Evolutionary conservation across 345 rosid genomes (phyloP).

Genomic region (Eucalyptus sp.): DNA sequence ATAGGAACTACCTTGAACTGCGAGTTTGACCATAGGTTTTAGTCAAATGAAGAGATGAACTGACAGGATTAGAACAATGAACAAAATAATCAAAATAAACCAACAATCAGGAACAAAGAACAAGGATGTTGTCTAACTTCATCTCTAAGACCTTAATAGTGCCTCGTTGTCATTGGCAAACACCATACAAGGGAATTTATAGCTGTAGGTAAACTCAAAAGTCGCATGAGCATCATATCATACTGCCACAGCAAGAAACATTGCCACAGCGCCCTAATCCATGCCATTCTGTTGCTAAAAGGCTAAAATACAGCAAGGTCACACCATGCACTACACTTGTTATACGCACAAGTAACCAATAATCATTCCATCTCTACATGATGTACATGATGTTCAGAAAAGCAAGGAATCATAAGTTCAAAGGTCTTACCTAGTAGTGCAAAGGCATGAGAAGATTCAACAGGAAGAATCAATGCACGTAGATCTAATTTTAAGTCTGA

Average conservation of each 20-base stretch:
- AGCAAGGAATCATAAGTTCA: not conserved
- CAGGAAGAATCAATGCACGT: not conserved
- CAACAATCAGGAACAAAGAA: not conserved
- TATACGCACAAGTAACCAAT: not conserved
- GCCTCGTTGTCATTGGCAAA: not conserved
- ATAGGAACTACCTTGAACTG: not conserved
- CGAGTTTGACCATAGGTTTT: not conserved
- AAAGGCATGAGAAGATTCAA: not conserved
- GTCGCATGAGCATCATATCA: not conserved
- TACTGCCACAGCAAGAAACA: not conserved
- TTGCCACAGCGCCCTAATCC: not conserved
- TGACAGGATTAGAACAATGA: not conserved
- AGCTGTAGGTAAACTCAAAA: not conserved
- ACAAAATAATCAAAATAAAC: not conserved
- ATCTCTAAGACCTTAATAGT: not conserved
- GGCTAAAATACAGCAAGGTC: not conserved
- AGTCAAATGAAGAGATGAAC: not conserved
- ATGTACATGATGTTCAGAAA: not conserved
- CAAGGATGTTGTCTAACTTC: not conserved
- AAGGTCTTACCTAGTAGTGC: not conserved
- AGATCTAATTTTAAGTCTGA: not conserved
- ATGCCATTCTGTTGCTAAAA: not conserved
- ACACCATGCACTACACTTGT: not conserved
- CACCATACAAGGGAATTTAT: not conserved
- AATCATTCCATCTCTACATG: not conserved